Evolutionary conservation across 2,329 filamentous ascomycete species (phyloP).

Genomic region (Coniochaeta sp.): DNA sequence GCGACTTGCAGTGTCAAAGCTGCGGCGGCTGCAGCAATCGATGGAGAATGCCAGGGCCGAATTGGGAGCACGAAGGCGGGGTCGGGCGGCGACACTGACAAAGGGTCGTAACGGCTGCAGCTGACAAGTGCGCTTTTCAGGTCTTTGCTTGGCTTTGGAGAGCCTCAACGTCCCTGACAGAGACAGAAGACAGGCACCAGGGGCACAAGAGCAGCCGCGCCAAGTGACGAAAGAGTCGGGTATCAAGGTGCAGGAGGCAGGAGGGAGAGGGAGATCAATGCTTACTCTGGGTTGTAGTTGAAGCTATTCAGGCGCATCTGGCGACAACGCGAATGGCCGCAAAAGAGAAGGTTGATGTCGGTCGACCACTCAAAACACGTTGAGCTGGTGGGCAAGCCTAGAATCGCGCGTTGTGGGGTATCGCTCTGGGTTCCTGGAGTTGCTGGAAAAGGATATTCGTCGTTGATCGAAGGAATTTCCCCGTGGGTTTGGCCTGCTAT

Average conservation of each 20-base stretch:
- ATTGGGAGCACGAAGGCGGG: slow-evolving; percentile 1
- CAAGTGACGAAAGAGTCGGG: no score
- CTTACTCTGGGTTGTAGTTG: neutral
- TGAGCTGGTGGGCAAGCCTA: neutral
- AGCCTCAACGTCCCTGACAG: neutral
- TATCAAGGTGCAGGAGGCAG: no score
- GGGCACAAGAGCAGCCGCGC: neutral
- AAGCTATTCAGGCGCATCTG: neutral
- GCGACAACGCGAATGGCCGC: neutral
- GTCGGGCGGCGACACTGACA: slow-evolving; percentile 2
- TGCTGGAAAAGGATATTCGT: neutral
- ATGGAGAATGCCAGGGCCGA: neutral
- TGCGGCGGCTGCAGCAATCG: neutral
- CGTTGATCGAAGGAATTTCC: neutral
- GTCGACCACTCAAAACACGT: neutral
- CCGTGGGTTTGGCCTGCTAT: neutral
- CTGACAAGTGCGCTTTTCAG: neutral
- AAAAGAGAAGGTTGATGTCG: neutral
- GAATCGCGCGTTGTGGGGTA: neutral
- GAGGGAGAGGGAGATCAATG: neutral
- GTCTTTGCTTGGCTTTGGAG: neutral
- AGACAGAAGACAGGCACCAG: neutral
- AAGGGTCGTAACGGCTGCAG: neutral
- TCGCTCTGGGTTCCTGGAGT: neutral
- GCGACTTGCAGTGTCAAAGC: neutral